Base-by-base conservation (phyloP, 2,329 filamentous ascomycete species). In the Aspergillus sp. region DNA sequence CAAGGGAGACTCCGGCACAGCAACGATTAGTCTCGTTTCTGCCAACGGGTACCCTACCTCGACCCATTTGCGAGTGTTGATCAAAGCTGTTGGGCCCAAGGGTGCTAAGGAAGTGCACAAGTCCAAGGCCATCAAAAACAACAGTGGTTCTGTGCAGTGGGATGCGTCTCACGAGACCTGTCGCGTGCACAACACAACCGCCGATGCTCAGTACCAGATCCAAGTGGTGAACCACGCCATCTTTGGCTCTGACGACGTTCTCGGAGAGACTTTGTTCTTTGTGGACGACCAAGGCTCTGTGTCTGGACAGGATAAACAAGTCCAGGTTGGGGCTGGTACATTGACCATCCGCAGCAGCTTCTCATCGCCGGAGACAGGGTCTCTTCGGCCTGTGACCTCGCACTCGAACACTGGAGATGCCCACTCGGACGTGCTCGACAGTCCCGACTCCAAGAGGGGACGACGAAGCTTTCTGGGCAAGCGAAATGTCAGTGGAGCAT, bases 261-360 rank as follows among this genome's bases (percentile, higher is more conserved):
- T 98, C 0, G 93, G 93, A 42, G 90, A 97, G 60, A 81, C 81
- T 5, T 64, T 86, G n/a, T 95, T 95, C 70, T 90, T 94, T 62
- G 81, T 98, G n/a, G 89, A 91, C 51, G 91, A 98, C 61, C 77
- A 81, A 51, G 75, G 77, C 7, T 79, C 76, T 2, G 79, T 81
- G 2, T 71, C 75, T 1, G 80, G 79, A 8, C 73, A 76, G 29
- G 85, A 91, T 54, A 93, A 91, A 73, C 74, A 81, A 33, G 69
- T 98, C 41, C 78, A 73, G 30, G 83, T 90, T 27, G 91, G 91
- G 9, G 75, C 71, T 31, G 90, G 89, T 26, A 77, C 70, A 1
- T 84, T 96, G 1, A 74, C 81, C 0, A 64, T 96, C 37, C 85
- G 82, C 71, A 93, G 85, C 61, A 80, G 73, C 42, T 96, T 95